A percentile compares a stretch with the other conserved stretches of the same genome.
These are phyloP conservation scores for Fusarium sambucinum DNA, from an alignment of 2,329 filamentous ascomycete species.

Conservation along the genomic window DNA sequence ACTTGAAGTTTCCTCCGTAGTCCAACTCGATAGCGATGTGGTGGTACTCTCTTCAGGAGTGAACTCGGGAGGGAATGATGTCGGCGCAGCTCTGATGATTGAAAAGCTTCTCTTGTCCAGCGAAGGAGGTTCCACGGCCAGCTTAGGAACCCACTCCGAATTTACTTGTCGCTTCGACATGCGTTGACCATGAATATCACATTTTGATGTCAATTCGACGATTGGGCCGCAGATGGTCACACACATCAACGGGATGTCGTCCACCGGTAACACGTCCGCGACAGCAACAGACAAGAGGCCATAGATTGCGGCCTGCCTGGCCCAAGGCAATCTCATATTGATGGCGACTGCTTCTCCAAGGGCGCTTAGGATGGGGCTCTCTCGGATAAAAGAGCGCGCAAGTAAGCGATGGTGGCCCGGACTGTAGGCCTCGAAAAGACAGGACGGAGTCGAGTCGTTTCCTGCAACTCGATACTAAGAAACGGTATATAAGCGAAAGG, in stretches of 20 bases:
- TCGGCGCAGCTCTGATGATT: constrained; percentile 50
- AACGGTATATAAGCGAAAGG: constrained; percentile 30
- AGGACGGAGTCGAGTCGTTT: constrained; percentile 12
- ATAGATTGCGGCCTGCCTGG: constrained; percentile 47
- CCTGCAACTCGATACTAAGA: constrained; percentile 17
- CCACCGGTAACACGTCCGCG: constrained; percentile 51
- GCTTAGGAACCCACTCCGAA: constrained; percentile 38
- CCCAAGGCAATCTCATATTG: constrained; percentile 48
- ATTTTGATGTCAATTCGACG: constrained; percentile 57
- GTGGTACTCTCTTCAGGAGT: constrained; percentile 21
- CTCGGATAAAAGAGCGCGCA: neutral
- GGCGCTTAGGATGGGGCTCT: neutral
- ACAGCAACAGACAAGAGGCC: constrained; percentile 48
- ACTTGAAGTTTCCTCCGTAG: constrained; percentile 11
- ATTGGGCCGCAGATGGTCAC: constrained; percentile 59
- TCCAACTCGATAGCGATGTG: constrained; percentile 22
- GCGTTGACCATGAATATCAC: constrained; percentile 48
- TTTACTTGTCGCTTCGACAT: constrained; percentile 47
- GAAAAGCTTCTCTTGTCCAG: constrained; percentile 47
- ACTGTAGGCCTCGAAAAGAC: constrained; percentile 18
- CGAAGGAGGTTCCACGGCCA: constrained; percentile 35
- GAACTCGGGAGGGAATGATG: constrained; percentile 46
- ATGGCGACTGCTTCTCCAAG: constrained; percentile 3
- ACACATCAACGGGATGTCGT: constrained; percentile 56
- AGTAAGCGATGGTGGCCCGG: constrained; percentile 27